phyloP scores from a whole-genome alignment of 1,284 basidiomycete genomes.

The Kalmanozyma brasiliensis region DNA sequence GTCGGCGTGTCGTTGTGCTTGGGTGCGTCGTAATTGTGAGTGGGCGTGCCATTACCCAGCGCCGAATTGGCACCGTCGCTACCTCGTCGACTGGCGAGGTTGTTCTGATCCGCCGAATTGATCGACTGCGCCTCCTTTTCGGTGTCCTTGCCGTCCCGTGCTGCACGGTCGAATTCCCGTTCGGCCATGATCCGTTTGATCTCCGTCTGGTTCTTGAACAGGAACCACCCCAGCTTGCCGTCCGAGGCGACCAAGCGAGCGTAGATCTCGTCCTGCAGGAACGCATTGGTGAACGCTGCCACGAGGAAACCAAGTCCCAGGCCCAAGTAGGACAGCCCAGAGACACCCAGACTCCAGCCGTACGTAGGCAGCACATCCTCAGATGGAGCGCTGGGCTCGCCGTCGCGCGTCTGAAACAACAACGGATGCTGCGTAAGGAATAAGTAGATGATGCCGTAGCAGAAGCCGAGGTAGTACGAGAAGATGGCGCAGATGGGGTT shows the following conservation, averaged over 20 bases:
- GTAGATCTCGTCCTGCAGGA: slow-evolving; percentile 70
- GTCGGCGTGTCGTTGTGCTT: not conserved
- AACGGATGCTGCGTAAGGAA: slow-evolving; percentile 69
- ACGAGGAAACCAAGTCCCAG: slow-evolving; percentile 69
- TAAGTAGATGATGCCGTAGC: slow-evolving; percentile 70
- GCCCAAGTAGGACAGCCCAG: slow-evolving; percentile 69
- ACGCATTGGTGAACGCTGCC: slow-evolving; percentile 67
- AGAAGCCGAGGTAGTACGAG: slow-evolving; percentile 70
- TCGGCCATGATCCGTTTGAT: slow-evolving; percentile 16
- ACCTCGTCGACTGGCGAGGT: not conserved
- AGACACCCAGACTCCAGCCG: slow-evolving; percentile 67
- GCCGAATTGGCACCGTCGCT: slow-evolving; percentile 11
- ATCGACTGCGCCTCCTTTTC: not conserved
- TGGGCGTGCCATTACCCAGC: slow-evolving; percentile 21
- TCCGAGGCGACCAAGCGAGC: slow-evolving; percentile 46
- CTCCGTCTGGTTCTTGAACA: slow-evolving; percentile 27
- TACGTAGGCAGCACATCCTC: slow-evolving; percentile 67
- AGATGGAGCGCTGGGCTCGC: slow-evolving; percentile 60
- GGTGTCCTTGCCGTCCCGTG: slow-evolving; percentile 4
- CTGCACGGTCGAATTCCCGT: not conserved
- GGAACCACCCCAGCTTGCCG: slow-evolving; percentile 42
- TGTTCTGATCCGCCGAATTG: not conserved
- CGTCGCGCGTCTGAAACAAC: slow-evolving; percentile 63
- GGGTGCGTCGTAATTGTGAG: slow-evolving; percentile 2
- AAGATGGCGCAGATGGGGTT: slow-evolving; percentile 68